Base-by-base conservation (phyloP, 345 rosid genomes). In the Brassica carinata region DNA sequence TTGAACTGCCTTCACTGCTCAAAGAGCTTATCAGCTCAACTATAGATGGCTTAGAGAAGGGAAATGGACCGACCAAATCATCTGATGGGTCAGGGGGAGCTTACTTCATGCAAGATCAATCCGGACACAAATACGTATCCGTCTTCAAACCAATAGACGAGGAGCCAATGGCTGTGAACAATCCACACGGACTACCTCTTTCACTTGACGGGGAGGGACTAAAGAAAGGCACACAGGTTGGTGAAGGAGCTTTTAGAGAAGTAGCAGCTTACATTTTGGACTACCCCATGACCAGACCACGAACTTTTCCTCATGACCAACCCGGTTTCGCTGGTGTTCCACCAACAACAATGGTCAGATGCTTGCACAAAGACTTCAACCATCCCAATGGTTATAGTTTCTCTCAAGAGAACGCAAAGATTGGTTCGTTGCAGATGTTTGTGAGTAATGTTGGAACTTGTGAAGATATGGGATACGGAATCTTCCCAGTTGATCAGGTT, bases 181-280 rank as follows among this genome's bases (percentile, higher is more conserved):
- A 94, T 67, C 98, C 97, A 1, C 87, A 45, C 8, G 96, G 90
- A 34, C 81, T 84, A 30, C 83, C 92, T 13, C n/a, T 89, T 76
- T 92, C 97, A 17, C 59, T 81, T 3, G 86, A 88, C 45, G 97
- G 98, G 4, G 91, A 92, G 84, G 98, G 97, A 73, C 74, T 92
- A 83, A 92, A 94, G 89, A 94, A 85, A 87, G 98, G 97, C 58
- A 94, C 97, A 31, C 70, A 85, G 18, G 97, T 86, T 0, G 97
- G 97, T 67, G 90, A 89, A 83, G 98, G 98, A 67, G 96, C 98
- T 33, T 38, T 89, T 69, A 86, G 97, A 82, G 98, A 92, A 89
- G 97, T 90, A 73, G 97, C 93, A 79, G 98, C 98, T 26, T 92
- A 88, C 85, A 77, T 92, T 64, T 86, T 94, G 85, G 98, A 94